Conservation (phyloP, 345 rosid genomes). For the Moricandia arvensis region DNA sequence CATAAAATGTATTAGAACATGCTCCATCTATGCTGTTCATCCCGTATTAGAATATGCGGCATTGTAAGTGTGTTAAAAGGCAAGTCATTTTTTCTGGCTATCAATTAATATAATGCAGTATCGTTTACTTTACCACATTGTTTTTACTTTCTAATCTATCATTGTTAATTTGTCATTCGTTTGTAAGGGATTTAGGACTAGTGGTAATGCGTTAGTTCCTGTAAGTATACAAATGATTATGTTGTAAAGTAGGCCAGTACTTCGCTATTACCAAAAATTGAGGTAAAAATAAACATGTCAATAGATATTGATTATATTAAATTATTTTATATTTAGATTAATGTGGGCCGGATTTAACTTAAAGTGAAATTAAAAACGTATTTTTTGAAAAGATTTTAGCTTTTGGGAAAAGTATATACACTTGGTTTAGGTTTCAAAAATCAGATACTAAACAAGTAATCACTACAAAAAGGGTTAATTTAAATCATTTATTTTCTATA, state of each 20-base stretch:
- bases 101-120: background rate
- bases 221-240: background rate
- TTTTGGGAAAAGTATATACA: too few species aligned
- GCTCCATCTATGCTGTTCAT: conserved; percentile 14
- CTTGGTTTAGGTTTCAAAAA: too few species aligned
- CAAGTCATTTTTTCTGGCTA: background rate
- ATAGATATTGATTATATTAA: too few species aligned
- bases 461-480: too few species aligned
- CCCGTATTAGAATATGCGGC: conserved; percentile 12
- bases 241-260: conserved; percentile 20
- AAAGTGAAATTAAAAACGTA: too few species aligned
- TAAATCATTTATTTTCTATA: too few species aligned
- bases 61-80: background rate
- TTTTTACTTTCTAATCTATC: background rate
- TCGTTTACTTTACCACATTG: background rate
- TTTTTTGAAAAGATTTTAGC: too few species aligned
- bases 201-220: background rate
- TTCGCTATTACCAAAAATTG: background rate
- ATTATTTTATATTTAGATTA: too few species aligned
- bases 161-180: background rate
- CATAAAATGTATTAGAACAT: conserved; percentile 1
- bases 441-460: too few species aligned
- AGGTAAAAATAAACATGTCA: background rate
- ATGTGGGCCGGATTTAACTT: too few species aligned
- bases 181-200: background rate